Conservation (phyloP, 176 grass and related monocot species). For the Pontederia paniculata region DNA sequence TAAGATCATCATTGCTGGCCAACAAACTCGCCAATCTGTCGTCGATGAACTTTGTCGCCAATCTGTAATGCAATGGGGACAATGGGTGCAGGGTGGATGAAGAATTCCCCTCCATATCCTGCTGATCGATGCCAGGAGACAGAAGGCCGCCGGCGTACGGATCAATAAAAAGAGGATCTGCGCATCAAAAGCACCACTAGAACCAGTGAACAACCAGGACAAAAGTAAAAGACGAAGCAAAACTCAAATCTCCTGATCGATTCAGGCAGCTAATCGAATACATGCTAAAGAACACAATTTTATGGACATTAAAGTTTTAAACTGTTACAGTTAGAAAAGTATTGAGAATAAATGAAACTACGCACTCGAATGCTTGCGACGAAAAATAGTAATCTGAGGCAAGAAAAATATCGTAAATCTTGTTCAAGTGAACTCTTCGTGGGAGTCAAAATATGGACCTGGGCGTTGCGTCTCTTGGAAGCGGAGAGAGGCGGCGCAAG, state of each 20-base stretch:
- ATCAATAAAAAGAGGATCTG: constrained; percentile 88
- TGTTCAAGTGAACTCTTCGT: background rate
- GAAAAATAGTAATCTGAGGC: background rate
- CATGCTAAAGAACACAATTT: background rate
- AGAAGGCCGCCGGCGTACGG: constrained; percentile 66
- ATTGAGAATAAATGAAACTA: background rate
- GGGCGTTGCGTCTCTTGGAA: constrained; percentile 14
- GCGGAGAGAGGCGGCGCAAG: constrained; percentile 2
- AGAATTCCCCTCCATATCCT: constrained; percentile 15
- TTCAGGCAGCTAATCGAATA: background rate
- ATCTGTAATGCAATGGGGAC: constrained; percentile 33
- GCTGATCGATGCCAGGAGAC: constrained; percentile 25
- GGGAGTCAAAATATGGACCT: background rate
- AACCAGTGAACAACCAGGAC: background rate
- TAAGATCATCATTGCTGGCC: constrained; percentile 41
- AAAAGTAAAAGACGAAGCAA: background rate
- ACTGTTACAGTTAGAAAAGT: background rate
- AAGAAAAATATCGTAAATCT: background rate
- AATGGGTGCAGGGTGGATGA: constrained; percentile 18
- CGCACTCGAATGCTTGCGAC: background rate
- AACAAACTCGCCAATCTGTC: constrained; percentile 55
- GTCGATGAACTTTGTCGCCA: constrained; percentile 73
- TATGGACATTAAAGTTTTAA: background rate
- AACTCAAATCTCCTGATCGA: background rate
- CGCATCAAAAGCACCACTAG: background rate